These are phyloP conservation scores for Knufia petricola DNA, from an alignment of 2,329 filamentous ascomycete genomes.

Conservation along the genomic window DNA sequence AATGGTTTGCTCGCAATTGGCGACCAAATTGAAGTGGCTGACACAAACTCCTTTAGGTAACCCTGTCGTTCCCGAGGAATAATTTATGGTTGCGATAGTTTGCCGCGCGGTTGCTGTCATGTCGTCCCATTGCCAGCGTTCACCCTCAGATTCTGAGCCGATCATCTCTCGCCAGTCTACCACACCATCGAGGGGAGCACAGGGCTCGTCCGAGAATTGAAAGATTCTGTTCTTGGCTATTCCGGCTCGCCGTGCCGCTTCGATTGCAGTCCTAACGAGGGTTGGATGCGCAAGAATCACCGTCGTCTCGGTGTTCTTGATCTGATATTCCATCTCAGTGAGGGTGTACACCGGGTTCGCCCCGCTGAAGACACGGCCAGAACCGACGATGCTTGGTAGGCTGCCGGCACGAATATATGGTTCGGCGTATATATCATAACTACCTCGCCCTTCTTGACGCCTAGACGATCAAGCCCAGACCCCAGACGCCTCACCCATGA, in stretches of 20 bases:
- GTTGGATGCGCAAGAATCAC: conserved; percentile 40
- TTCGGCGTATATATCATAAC: conserved; percentile 48
- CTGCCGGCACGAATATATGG: conserved; percentile 46
- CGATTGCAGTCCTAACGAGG: conserved; percentile 34
- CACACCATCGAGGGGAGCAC: conserved; percentile 9
- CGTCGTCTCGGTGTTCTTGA: conserved; percentile 41
- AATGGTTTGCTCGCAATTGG: conserved; percentile 43
- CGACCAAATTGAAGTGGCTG: conserved; percentile 40
- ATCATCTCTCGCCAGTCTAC: conserved; percentile 12
- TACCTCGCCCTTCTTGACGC: conserved; percentile 41
- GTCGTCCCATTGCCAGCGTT: neutral
- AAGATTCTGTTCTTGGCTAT: conserved; percentile 4
- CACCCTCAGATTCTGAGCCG: neutral
- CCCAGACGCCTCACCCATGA: conserved; percentile 45
- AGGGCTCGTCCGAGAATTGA: conserved; percentile 12
- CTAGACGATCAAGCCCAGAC: conserved; percentile 39
- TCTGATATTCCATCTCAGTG: conserved; percentile 42
- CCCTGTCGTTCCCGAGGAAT: conserved; percentile 43
- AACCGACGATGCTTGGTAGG: conserved; percentile 31
- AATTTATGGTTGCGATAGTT: conserved; percentile 38
- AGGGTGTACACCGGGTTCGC: conserved; percentile 44
- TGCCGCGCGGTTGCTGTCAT: conserved; percentile 14
- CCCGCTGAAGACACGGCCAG: conserved; percentile 44
- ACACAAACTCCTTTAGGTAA: conserved; percentile 41
- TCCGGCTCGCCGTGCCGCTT: conserved; percentile 15